Evolutionary conservation across 2,329 filamentous ascomycete genomes (phyloP), one percentile per base, ranked within the genome.

Genomic region (Penicillium sp.): DNA sequence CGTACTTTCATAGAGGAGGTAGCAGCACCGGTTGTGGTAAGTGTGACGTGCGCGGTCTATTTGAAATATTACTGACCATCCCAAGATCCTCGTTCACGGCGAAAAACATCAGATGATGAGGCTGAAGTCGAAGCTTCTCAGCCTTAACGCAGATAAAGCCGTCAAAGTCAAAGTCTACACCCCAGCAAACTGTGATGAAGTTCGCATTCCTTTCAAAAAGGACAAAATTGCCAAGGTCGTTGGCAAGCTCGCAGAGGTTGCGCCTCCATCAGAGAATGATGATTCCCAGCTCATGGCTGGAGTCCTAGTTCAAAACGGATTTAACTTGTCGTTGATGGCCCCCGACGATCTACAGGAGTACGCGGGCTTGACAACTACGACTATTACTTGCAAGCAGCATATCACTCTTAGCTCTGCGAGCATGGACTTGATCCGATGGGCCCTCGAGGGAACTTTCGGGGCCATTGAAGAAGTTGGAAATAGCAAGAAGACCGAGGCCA

Each of bases 21-120:
- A 37, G 82, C 79, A 28, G 89, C 93, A 2, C 89, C 90, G 15
- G 90, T 96, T 22, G 91, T 98, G 61, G 88, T 94, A 78, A 74
- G 87, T 83, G 24, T 29, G 19, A 10, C 32, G 35, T 19, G 41
- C 21, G 13, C n/a, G 9, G 31, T 7, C 15, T 32, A 10, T 45
- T 28, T 17, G 26, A 33, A 12, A 29, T 28, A n/a, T 40, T 19
- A 49, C 46, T 49, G 10, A 53, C 47, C 12, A 2, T 1, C 10
- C 1, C 52, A 91, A 46, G 87, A 96, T 98, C 53, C 80, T 98
- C 29, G 93, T 98, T 2, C 93, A 98, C 60, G 93, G 93, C 49
- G 93, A 98, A 66, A 89, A 93, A 62, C 88, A 95, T 66, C 95
- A 97, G 65, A 97, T 97, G 89, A 95, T 93, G 79, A 84, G 93